Evolutionary conservation across 2,329 filamentous ascomycete species (phyloP), one percentile per base, ranked within the genome.

Genomic region (Trichoderma arundinaceum): DNA sequence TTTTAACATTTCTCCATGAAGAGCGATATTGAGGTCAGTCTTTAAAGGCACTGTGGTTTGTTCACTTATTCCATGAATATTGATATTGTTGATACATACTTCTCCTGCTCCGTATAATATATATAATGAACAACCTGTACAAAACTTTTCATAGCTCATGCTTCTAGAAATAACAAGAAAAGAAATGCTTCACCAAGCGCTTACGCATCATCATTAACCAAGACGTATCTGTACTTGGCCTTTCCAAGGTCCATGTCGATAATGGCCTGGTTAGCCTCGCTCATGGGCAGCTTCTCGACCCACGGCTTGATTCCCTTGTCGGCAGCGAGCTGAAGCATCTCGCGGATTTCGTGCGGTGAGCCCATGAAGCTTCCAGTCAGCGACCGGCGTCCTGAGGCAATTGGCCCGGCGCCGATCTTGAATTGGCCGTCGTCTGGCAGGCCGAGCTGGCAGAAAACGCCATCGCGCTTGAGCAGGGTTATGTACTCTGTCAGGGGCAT

Each of bases 401-500:
- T 86, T 86, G 58, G 9, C 10, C 28, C 46, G 75, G 77, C 60
- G 88, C 85, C 64, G 22, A 66, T 56, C 43, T 39, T 38, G 48
- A 59, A 61, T 35, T 53, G 53, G 32, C 64, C 66, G n/a, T 65
- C 62, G 7, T 66, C 63, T 13, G 70, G 58, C 12, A 71, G 70
- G n/a, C 88, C 89, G 52, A 92, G 82, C 74, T 90, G 87, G 65
- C 90, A 83, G 70, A 90, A 87, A 13, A 80, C 81, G 5, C 89
- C 89, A 56, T 86, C 82, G 15, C 81, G 77, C 66, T 83, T 81
- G 39, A 92, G 79, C 8, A 92, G 78, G 33, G 79, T 74, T 66
- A 92, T 79, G 75, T 91, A 92, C 52, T 84, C 77, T 64, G 77
- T 76, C 38, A 91, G 73, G 1, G 89, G 89, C 86, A 91, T 88